These are phyloP conservation scores for Cucurbita pepo DNA, from an alignment of 306 rosid species.

Conservation along the genomic window DNA sequence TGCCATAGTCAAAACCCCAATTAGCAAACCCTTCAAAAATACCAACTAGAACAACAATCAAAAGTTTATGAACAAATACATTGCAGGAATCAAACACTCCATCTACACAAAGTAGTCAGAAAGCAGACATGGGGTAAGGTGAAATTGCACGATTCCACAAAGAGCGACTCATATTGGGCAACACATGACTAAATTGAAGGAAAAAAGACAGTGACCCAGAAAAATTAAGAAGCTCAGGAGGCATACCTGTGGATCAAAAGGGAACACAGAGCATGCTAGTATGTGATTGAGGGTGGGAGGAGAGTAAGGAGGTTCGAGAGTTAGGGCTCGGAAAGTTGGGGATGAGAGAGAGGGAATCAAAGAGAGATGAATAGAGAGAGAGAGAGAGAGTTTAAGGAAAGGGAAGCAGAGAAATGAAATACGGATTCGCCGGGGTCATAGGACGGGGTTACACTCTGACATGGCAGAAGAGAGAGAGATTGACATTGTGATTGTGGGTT, in stretches of 20 bases:
- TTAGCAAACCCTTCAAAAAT: conserved; percentile 13
- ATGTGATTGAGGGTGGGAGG: conserved; percentile 19
- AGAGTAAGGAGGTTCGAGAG: conserved; percentile 15
- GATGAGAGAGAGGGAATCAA: conserved; percentile 18
- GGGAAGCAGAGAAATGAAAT: conserved; percentile 37
- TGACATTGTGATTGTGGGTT: neutral
- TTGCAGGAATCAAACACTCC: conserved; percentile 10
- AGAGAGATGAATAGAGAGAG: conserved; percentile 50
- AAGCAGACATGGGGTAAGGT: conserved; percentile 10
- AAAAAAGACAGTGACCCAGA: conserved; percentile 8
- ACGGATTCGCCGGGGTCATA: conserved; percentile 90
- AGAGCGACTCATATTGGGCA: conserved; percentile 14
- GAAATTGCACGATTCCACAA: conserved; percentile 18
- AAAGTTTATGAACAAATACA: conserved; percentile 9
- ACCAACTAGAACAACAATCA: conserved; percentile 15
- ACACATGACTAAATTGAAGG: conserved; percentile 9
- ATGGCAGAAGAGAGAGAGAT: conserved; percentile 41
- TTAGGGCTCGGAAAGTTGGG: conserved; percentile 59
- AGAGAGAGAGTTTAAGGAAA: conserved; percentile 21
- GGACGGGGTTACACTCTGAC: conserved; percentile 90
- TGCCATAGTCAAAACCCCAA: conserved; percentile 11
- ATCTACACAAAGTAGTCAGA: conserved; percentile 14
- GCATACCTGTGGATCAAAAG: conserved; percentile 35
- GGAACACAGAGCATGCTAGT: conserved; percentile 13
- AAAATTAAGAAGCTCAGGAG: conserved; percentile 40